These are phyloP conservation scores for Helotiales sp. DNA, from an alignment of 2,329 filamentous ascomycete species.

Conservation along the genomic window DNA sequence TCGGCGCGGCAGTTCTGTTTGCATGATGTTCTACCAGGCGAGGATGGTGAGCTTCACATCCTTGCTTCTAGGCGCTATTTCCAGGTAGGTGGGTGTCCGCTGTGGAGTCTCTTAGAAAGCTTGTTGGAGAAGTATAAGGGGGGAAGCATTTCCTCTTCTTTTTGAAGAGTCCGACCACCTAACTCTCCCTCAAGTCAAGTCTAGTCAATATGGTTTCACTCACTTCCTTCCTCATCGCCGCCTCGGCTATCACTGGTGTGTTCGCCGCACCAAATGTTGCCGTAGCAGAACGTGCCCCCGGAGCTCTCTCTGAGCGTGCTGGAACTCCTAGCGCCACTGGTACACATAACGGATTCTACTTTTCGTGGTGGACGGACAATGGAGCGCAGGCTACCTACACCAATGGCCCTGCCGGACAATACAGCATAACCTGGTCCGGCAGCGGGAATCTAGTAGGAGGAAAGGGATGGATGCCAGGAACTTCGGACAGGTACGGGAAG, in stretches of 20 bases:
- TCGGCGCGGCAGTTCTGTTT: constrained; percentile 1
- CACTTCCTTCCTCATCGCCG: constrained; percentile 27
- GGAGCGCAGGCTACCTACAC: constrained; percentile 55
- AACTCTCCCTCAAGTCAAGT: neutral
- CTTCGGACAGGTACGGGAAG: constrained; percentile 29
- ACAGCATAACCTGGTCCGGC: constrained; percentile 54
- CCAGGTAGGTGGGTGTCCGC: neutral
- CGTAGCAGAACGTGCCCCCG: neutral
- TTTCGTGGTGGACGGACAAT: constrained; percentile 65
- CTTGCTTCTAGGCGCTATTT: constrained; percentile 2
- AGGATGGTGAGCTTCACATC: neutral
- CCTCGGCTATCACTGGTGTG: constrained; percentile 25
- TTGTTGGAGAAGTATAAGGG: neutral
- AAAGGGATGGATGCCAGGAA: constrained; percentile 55
- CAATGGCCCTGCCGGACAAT: constrained; percentile 56
- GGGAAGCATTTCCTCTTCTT: neutral
- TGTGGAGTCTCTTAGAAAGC: neutral
- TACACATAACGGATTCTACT: constrained; percentile 62
- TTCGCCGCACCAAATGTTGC: constrained; percentile 23
- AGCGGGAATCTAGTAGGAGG: constrained; percentile 54
- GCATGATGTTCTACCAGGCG: neutral
- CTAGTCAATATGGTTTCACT: constrained; percentile 31
- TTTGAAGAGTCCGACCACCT: neutral
- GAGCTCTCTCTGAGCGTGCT: constrained; percentile 13
- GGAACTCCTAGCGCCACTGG: constrained; percentile 52